phyloP scores from a whole-genome alignment of 306 rosid species.

The apple (Malus domestica) region ASM211411v1 NC_041804.1:19435001-19435500 shows the following conservation, averaged over 20 bases:
- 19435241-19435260: too few species aligned
- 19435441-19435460: constrained; percentile 44
- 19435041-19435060: background rate
- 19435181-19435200: constrained; percentile 29
- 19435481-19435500: constrained; percentile 32
- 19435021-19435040: background rate
- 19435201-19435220: background rate
- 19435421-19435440: constrained; percentile 62
- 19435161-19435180: constrained; percentile 42
- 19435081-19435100: background rate
- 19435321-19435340: constrained; percentile 37
- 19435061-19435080: constrained; percentile 13
- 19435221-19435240: too few species aligned
- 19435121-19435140: constrained; percentile 22
- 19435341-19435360: constrained; percentile 49
- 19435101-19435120: constrained; percentile 25
- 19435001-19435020: too few species aligned
- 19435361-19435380: constrained; percentile 24
- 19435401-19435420: constrained; percentile 16
- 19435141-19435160: constrained; percentile 14
- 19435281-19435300: constrained; percentile 12
- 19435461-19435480: constrained; percentile 43
- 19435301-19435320: constrained; percentile 27
- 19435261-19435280: too few species aligned
- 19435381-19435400: constrained; percentile 28